Evolutionary conservation across 169 alveolate genomes (phyloP).

Genomic region (Plasmodium fragile): DNA sequence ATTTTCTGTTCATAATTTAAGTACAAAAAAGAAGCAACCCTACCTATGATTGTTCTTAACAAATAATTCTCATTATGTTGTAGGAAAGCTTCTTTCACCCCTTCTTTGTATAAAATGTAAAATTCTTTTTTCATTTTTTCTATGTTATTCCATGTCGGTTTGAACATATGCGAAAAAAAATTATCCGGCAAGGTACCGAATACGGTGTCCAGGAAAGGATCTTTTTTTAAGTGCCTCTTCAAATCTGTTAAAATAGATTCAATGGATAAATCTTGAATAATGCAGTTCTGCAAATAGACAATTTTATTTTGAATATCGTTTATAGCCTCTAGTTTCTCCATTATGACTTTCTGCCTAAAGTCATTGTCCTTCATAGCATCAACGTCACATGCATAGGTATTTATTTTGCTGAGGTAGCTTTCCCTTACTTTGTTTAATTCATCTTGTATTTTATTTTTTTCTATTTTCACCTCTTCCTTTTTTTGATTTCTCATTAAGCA

Average conservation of each 20-base stretch:
- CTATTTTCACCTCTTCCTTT: conserved; percentile 42
- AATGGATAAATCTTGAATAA: conserved; percentile 59
- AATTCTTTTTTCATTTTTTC: conserved; percentile 68
- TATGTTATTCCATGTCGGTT: conserved; percentile 18
- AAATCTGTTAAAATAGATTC: conserved; percentile 40
- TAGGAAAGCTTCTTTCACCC: conserved; percentile 62
- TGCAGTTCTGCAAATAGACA: conserved; percentile 56
- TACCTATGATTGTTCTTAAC: background rate
- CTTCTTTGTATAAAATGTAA: conserved; percentile 33
- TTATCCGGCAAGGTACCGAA: conserved; percentile 25
- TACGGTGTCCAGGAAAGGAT: conserved; percentile 20
- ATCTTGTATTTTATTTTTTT: conserved; percentile 28
- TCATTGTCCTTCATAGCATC: conserved; percentile 34
- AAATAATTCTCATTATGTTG: conserved; percentile 35
- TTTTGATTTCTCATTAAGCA: conserved; percentile 6
- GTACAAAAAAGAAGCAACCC: conserved; percentile 29
- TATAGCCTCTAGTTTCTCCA: conserved; percentile 22
- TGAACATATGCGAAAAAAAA: conserved; percentile 43
- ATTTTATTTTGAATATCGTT: conserved; percentile 38
- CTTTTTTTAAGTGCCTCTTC: conserved; percentile 24
- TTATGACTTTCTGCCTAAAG: conserved; percentile 10
- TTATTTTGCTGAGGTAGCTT: conserved; percentile 55
- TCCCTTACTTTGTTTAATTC: conserved; percentile 17
- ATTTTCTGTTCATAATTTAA: conserved; percentile 23
- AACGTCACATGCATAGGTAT: conserved; percentile 45